A percentile compares a stretch with the other conserved stretches of the same genome.
phyloP scores from a whole-genome alignment of 352 stramenopile species.

The Thalassiosira sp. region DNA sequence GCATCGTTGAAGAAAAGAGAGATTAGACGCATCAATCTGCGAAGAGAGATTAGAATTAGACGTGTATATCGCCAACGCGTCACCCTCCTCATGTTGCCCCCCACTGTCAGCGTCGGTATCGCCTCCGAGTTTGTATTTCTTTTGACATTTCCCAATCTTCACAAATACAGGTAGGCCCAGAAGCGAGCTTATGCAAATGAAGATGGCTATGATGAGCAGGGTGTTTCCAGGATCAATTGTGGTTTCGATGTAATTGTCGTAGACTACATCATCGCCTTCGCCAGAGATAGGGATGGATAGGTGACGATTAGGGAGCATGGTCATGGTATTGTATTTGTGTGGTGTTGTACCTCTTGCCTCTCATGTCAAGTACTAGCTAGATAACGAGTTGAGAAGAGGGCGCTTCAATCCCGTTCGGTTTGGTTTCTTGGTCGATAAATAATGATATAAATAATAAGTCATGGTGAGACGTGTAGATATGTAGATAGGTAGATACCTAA shows the following conservation, averaged over 20 bases:
- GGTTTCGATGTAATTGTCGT: slow-evolving; percentile 45
- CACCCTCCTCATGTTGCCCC: not conserved
- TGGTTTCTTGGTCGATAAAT: too few relatives aligned
- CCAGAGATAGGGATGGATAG: slow-evolving; percentile 3
- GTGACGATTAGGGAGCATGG: not conserved
- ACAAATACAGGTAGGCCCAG: slow-evolving; percentile 23
- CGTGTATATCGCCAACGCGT: not conserved
- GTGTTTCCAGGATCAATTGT: slow-evolving; percentile 47
- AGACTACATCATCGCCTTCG: slow-evolving; percentile 30
- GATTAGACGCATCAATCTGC: slow-evolving; percentile 2
- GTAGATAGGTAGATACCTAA: too few relatives aligned
- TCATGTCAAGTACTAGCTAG: not conserved
- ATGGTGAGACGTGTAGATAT: too few relatives aligned
- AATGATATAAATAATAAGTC: too few relatives aligned
- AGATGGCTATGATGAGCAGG: slow-evolving; percentile 36
- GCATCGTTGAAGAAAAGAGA: slow-evolving; percentile 21
- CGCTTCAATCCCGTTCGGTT: too few relatives aligned
- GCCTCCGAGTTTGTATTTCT: not conserved
- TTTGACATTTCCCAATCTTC: slow-evolving; percentile 10
- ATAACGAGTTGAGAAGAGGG: too few relatives aligned
- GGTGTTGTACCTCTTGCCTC: not conserved
- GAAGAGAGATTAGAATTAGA: not conserved
- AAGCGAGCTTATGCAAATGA: slow-evolving; percentile 30
- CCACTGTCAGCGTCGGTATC: not conserved
- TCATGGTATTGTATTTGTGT: not conserved